Evolutionary conservation across 768 basidiomycete species (phyloP).

Genomic region (Podaxis sp.): DNA sequence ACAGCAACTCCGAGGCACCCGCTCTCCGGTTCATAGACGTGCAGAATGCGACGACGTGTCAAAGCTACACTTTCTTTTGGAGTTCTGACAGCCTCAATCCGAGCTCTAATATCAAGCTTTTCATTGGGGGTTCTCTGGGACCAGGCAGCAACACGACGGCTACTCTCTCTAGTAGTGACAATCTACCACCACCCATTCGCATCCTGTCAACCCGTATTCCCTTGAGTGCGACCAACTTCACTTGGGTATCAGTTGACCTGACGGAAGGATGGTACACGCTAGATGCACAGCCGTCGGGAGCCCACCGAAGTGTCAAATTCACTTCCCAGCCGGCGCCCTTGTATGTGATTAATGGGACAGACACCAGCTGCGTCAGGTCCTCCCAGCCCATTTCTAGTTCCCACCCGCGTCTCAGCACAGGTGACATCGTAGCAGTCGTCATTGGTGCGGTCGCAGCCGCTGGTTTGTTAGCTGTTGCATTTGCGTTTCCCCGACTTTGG

Average conservation of each 20-base stretch:
- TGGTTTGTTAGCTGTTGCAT: conserved; percentile 19
- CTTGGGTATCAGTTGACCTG: conserved; percentile 31
- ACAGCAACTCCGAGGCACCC: conserved; percentile 4
- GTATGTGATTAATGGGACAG: conserved; percentile 24
- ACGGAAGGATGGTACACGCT: conserved; percentile 30
- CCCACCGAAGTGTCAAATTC: conserved; percentile 22
- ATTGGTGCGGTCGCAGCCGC: conserved; percentile 22
- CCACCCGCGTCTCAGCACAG: conserved; percentile 12
- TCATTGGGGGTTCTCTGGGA: conserved; percentile 3
- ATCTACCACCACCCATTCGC: conserved; percentile 14
- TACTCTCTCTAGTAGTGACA: conserved; percentile 16
- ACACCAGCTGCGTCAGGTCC: conserved; percentile 21
- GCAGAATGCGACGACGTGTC: conserved; percentile 28
- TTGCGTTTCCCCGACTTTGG: conserved; percentile 25
- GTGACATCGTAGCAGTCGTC: conserved; percentile 21
- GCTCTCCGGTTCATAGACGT: conserved; percentile 24
- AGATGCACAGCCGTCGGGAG: conserved; percentile 8
- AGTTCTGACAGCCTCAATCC: conserved; percentile 9
- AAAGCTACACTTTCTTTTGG: conserved; percentile 26
- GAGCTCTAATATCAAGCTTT: conserved; percentile 19
- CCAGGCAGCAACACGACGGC: conserved; percentile 3
- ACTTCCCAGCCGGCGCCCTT: conserved; percentile 25
- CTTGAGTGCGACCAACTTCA: conserved; percentile 20
- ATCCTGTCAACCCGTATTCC: conserved; percentile 25
- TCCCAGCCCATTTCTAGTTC: neutral